Base-by-base conservation (phyloP, 306 rosid genomes). In the Lagenaria siceraria region DNA sequence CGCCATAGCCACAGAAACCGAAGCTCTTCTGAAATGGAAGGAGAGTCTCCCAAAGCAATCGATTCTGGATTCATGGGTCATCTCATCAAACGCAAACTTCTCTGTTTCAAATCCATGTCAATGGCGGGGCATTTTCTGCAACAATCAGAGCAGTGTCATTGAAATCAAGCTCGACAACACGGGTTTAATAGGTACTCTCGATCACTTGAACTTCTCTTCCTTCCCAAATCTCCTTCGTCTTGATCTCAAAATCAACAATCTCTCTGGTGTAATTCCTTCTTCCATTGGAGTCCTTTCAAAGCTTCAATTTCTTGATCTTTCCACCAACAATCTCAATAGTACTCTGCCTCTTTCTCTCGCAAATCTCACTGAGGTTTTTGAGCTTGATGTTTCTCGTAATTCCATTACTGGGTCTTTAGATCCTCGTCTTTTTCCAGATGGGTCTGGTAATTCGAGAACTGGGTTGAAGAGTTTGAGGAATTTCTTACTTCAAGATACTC, bases 331-430 rank as follows among this genome's bases (percentile, higher is more conserved):
- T 17, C 66, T 89, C 58, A 84, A 80, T 52, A 86, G 86, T 11
- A 75, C 87, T 6, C 36, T 89, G 3, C 93, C 93, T 77, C 85
- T 87, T 71, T 89, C 93, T 40, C 75, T 87, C 0, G 76, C 93
- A 14, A 87, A 89, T 58, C 80, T 89, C 59, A 89, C 90, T 17
- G 78, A 79, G 17, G 87, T 87, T 56, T 66, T 31, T 24, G 91
- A 87, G 80, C 91, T 89, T 36, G 93, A 87, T 72, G 75, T 84
- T 9, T 89, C 93, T 1, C 78, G 88, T 51, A 89, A 89, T 82
- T 19, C 78, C 15, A 77, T 89, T 17, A 42, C 81, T 0, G 91
- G 93, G 14, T 60, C 55, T 40, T 53, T 89, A 54, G 90, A 89
- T 52, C 82, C 76, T 43, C 77, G 60, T 19, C 70, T 89, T 9